Conservation (phyloP, 768 basidiomycete species). For the Dentipellis fragilis region DNA sequence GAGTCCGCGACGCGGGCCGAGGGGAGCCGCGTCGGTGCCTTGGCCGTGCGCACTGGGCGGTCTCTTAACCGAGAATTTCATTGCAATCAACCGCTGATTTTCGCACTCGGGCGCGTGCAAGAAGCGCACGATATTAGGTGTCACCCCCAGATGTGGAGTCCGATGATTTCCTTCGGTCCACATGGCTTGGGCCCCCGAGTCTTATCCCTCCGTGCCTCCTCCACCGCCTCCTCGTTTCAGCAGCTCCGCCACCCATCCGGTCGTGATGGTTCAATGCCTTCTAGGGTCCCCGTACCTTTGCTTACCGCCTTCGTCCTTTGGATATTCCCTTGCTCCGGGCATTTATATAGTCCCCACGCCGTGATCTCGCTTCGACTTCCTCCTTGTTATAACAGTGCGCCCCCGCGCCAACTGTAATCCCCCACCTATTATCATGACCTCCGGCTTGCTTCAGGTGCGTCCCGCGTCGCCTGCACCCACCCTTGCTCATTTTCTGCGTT, state of each 20-base stretch:
- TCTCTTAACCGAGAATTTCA: no score
- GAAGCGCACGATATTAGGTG: neutral
- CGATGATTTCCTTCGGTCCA: no score
- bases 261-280: neutral
- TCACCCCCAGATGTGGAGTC: neutral
- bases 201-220: neutral
- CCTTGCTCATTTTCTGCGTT: neutral
- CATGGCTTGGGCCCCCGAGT: neutral
- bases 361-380: conserved; percentile 6
- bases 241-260: neutral
- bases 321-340: conserved; percentile 10
- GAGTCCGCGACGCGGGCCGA: neutral
- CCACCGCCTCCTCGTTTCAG: neutral
- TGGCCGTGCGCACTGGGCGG: neutral
- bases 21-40: neutral
- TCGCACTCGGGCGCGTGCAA: neutral
- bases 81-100: no score
- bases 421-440: conserved; percentile 21
- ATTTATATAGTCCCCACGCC: conserved; percentile 11
- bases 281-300: conserved; percentile 1
- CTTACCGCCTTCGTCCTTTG: neutral
- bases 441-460: conserved; percentile 22
- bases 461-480: neutral
- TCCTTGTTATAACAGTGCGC: conserved; percentile 8
- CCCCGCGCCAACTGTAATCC: conserved; percentile 16